Evolutionary conservation across 2,329 filamentous ascomycete species (phyloP), one percentile per base, ranked within the genome.

Genomic region (Colletotrichum orchidophilum): DNA sequence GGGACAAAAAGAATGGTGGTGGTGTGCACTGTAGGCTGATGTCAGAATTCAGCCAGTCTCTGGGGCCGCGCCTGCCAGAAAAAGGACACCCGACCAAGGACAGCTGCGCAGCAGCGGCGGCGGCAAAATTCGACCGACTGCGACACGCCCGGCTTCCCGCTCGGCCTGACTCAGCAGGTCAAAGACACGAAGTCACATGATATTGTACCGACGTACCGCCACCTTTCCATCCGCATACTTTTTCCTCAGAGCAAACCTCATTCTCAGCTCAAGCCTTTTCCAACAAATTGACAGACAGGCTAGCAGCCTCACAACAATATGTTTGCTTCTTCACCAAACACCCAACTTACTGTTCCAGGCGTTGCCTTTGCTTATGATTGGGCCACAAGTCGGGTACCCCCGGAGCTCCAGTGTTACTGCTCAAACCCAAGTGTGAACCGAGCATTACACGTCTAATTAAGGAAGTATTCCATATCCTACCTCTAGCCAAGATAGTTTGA

Each of bases 121-220:
- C 49, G 58, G n/a, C 21, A 55, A 39, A 63, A 55, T n/a, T 13
- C 18, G 57, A 50, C 55, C 33, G 29, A 50, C 9, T 57, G 54
- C 29, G 58, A 71, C 68, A 71, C 68, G 68, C 68, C 63, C 21
- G 42, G 35, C 27, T 61, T 21, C 50, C 60, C 63, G 63, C 68
- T 63, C 63, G 57, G 58, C 64, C 58, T 68, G 68, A 71, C 68
- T 71, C 68, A 71, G 68, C 68, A 71, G 64, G 68, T 67, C 68
- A 68, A 71, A 71, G 68, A 71, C 68, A 71, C 68, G 68, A 58
- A 39, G 42, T 71, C 68, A 71, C 68, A 46, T 71, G 68, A 68
- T 0, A 0, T 3, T 27, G 57, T 27, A 21, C n/a, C 50, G 3
- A n/a, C 9, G 33, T 57, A 42, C 52, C 29, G 3, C 29, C 54